A percentile compares a stretch with the other conserved stretches of the same genome.
Evolutionary conservation across 495 filamentous ascomycete genomes (phyloP).

Genomic region (Lentithecium fluviatile): DNA sequence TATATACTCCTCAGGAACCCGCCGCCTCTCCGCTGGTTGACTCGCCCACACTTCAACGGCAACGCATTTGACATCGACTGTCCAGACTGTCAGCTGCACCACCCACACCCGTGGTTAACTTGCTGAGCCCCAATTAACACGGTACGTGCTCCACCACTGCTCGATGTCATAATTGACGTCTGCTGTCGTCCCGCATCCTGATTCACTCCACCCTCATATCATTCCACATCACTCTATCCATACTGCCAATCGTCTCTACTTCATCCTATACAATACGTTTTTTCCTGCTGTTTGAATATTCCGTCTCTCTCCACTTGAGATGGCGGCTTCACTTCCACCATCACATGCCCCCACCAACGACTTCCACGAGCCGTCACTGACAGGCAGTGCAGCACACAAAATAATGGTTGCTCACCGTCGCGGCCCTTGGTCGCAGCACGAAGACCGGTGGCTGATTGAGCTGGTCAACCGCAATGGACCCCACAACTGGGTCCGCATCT

Average conservation of each 20-base stretch:
- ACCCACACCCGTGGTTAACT: neutral
- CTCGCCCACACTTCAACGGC: neutral
- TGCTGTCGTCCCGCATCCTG: neutral
- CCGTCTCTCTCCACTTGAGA: neutral
- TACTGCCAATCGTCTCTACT: neutral
- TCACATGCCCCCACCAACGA: neutral
- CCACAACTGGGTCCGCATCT: slow-evolving; percentile 91
- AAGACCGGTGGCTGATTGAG: slow-evolving; percentile 70
- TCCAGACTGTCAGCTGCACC: neutral
- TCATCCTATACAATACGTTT: neutral
- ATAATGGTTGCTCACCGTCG: slow-evolving; percentile 59
- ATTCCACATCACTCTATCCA: neutral
- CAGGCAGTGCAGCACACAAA: neutral
- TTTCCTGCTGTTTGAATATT: neutral
- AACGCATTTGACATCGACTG: neutral
- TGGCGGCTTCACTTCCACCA: neutral
- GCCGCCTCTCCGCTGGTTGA: slow-evolving; percentile 8
- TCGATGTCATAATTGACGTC: neutral
- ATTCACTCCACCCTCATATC: neutral
- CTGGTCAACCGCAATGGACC: slow-evolving; percentile 76
- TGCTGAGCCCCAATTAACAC: neutral
- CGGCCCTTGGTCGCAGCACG: slow-evolving; percentile 84
- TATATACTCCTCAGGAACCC: slow-evolving; percentile 15
- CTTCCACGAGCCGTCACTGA: neutral
- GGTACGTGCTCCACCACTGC: neutral